Conservation (phyloP, 805 yeast species). For the Novakomyces olei region DNA sequence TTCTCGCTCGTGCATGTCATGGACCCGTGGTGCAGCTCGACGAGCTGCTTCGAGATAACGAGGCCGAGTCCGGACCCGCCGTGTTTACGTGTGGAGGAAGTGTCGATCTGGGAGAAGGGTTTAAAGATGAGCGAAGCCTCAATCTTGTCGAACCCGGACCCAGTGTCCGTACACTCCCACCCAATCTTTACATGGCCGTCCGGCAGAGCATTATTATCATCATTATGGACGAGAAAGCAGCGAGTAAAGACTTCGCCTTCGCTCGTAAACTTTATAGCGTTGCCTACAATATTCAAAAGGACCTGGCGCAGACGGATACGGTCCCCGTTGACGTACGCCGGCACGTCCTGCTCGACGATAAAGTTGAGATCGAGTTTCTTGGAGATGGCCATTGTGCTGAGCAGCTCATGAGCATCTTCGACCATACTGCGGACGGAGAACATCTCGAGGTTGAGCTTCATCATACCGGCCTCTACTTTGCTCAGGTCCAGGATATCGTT, state of each 20-base stretch:
- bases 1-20: constrained; percentile 14
- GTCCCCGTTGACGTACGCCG: constrained; percentile 16
- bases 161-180: constrained; percentile 17
- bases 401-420: constrained; percentile 16
- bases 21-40: constrained; percentile 16
- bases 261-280: constrained; percentile 17
- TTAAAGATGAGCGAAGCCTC: constrained; percentile 16
- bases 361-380: constrained; percentile 16
- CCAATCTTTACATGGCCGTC: constrained; percentile 9
- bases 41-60: constrained; percentile 16
- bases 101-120: constrained; percentile 16
- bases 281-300: constrained; percentile 16
- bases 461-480: constrained; percentile 18
- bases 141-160: constrained; percentile 16
- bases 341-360: constrained; percentile 14
- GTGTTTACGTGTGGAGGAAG: constrained; percentile 10
- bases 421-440: constrained; percentile 15
- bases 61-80: constrained; percentile 18
- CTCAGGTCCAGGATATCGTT: constrained; percentile 17
- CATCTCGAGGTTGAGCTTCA: constrained; percentile 14
- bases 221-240: constrained; percentile 10
- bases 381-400: constrained; percentile 16
- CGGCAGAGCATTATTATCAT: constrained; percentile 2
- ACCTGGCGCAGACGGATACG: constrained; percentile 17
- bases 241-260: constrained; percentile 15